Evolutionary conservation across 1,139 yeast genomes (phyloP).

Genomic region (Saccharomyces pastorianus): DNA sequence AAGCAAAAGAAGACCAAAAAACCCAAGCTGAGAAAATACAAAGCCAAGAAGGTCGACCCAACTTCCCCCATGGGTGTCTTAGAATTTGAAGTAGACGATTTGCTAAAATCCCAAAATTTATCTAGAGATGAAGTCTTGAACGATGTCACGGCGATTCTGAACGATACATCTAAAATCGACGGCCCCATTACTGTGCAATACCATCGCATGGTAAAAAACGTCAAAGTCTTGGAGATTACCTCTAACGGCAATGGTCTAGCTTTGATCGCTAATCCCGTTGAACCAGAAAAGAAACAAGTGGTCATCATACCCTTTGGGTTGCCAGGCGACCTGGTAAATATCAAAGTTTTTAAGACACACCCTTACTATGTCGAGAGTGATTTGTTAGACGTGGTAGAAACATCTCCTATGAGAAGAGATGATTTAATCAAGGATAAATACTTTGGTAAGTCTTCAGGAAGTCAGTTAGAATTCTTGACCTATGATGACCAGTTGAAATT

Average conservation of each 20-base stretch:
- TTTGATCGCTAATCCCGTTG: constrained; percentile 50
- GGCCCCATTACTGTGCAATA: constrained; percentile 33
- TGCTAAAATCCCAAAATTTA: constrained; percentile 41
- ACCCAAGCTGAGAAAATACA: constrained; percentile 41
- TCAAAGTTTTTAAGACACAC: constrained; percentile 71
- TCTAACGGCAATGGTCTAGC: constrained; percentile 81
- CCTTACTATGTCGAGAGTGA: constrained; percentile 72
- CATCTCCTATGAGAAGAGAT: constrained; percentile 48
- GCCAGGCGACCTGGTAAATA: constrained; percentile 72
- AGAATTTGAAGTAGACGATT: constrained; percentile 58
- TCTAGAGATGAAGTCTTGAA: constrained; percentile 44
- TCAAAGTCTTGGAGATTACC: constrained; percentile 49
- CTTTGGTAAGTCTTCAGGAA: constrained; percentile 80
- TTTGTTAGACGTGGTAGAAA: constrained; percentile 43
- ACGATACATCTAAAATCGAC: constrained; percentile 44
- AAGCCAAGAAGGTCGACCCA: constrained; percentile 57
- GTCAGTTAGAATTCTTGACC: constrained; percentile 78
- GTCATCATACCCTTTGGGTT: constrained; percentile 75
- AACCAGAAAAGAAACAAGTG: constrained; percentile 34
- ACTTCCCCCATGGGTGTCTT: constrained; percentile 80
- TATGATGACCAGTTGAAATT: constrained; percentile 65
- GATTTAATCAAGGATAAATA: constrained; percentile 55
- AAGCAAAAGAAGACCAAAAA: constrained; percentile 14
- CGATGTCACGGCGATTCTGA: constrained; percentile 58
- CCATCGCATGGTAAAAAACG: constrained; percentile 53